Evolutionary conservation across 129 eudicot genomes (phyloP).

Genomic region (Apium graveolens): DNA sequence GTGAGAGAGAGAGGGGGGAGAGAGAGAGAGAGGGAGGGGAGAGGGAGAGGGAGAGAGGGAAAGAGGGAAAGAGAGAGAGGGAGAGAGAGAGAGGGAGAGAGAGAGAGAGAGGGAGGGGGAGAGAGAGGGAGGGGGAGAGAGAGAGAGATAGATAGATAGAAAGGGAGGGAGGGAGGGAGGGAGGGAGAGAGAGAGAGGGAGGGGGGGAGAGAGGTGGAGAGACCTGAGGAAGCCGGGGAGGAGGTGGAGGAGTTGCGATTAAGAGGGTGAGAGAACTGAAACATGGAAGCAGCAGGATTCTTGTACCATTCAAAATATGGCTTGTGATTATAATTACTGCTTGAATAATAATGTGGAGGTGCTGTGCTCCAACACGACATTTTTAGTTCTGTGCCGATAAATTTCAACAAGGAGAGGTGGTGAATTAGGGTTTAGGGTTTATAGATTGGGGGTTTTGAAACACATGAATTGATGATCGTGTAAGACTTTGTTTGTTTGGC

Average conservation of each 20-base stretch:
- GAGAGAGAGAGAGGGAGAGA: not conserved
- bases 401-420: no score
- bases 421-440: not conserved
- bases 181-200: not conserved
- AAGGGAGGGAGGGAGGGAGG: not conserved
- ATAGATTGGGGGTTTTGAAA: not conserved
- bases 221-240: constrained; percentile 2
- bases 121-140: not conserved
- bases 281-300: constrained; percentile 1
- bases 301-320: not conserved
- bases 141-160: not conserved
- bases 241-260: constrained; percentile 3
- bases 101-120: not conserved
- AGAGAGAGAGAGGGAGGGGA: not conserved
- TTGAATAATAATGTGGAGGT: not conserved
- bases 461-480: no score
- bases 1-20: no score
- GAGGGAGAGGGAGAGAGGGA: not conserved
- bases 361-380: not conserved
- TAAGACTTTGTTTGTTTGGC: not conserved
- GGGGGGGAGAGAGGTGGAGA: not conserved
- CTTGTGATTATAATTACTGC: not conserved
- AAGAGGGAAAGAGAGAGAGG: not conserved
- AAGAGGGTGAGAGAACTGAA: constrained; percentile 1
- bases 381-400: not conserved